These are phyloP conservation scores for Kentomonas sorsogonicus DNA, from an alignment of 208 protist species.

Conservation along the genomic window DNA sequence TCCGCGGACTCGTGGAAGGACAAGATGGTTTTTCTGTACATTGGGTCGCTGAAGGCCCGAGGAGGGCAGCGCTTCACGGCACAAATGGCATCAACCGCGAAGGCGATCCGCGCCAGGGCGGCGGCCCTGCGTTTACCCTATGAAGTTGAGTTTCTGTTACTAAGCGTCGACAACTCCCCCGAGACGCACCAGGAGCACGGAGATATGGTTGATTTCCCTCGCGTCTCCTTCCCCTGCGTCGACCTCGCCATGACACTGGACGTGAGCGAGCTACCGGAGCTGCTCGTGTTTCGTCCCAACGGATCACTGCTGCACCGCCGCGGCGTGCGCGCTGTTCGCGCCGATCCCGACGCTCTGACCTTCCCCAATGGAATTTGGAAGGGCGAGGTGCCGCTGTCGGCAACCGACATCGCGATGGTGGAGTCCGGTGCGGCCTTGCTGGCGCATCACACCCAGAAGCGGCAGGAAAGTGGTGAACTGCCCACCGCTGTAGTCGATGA, in stretches of 20 bases:
- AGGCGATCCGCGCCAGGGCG: too few relatives aligned
- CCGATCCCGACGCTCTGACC: constrained; percentile 36
- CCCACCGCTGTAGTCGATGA: constrained; percentile 15
- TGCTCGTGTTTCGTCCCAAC: constrained; percentile 48
- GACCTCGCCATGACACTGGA: constrained; percentile 26
- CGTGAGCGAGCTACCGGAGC: constrained; percentile 24
- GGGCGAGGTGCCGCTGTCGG: constrained; percentile 32
- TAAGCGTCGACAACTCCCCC: constrained; percentile 38
- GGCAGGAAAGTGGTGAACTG: constrained; percentile 16
- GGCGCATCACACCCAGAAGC: constrained; percentile 57
- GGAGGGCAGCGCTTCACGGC: constrained; percentile 26
- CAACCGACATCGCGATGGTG: constrained; percentile 48
- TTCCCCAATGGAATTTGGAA: constrained; percentile 51
- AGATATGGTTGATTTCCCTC: constrained; percentile 33
- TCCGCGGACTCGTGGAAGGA: constrained; percentile 17
- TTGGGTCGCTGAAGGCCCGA: constrained; percentile 11
- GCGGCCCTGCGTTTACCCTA: too few relatives aligned
- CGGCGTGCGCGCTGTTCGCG: constrained; percentile 46
- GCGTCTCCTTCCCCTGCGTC: constrained; percentile 34
- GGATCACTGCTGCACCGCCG: constrained; percentile 46
- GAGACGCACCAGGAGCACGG: constrained; percentile 36
- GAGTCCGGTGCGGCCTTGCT: constrained; percentile 28
- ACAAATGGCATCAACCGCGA: constrained; percentile 26
- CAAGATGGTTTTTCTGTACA: constrained; percentile 54
- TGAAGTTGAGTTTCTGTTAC: constrained; percentile 60